Percentiles rank a stretch among this genome's conserved stretches.
phyloP scores from a whole-genome alignment of 83 land plant genomes.

The Picea mariana region DNA sequence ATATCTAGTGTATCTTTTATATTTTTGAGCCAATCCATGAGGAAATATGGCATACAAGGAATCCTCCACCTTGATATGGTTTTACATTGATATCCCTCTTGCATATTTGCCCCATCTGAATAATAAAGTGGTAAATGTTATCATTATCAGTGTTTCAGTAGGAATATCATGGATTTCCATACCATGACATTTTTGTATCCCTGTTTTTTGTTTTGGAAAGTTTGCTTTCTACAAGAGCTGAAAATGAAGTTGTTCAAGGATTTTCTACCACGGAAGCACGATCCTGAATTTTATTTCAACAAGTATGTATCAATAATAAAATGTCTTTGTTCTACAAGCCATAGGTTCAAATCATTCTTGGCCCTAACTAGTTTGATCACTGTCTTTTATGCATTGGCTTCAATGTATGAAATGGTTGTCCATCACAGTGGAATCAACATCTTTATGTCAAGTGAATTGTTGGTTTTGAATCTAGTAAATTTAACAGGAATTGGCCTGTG shows the following conservation, averaged over 20 bases:
- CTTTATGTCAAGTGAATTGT: constrained; percentile 13
- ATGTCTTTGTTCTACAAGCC: constrained; percentile 18
- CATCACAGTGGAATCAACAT: neutral
- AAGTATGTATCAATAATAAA: constrained; percentile 10
- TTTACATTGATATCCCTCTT: constrained; percentile 21
- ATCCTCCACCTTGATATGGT: constrained; percentile 38
- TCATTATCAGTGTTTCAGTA: neutral
- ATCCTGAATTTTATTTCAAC: constrained; percentile 5
- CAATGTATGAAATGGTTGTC: constrained; percentile 19
- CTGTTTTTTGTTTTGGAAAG: constrained; percentile 18
- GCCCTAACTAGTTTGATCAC: constrained; percentile 16
- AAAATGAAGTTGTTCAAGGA: constrained; percentile 19
- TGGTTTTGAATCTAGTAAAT: no score
- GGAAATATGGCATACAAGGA: constrained; percentile 35
- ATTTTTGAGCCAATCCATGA: constrained; percentile 29
- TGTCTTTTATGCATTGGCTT: constrained; percentile 16
- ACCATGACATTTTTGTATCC: constrained; percentile 21
- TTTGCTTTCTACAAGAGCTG: constrained; percentile 16
- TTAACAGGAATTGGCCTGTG: no score
- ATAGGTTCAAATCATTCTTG: constrained; percentile 15
- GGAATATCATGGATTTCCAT: constrained; percentile 21
- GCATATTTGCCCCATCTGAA: constrained; percentile 26
- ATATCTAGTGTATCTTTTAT: constrained; percentile 23
- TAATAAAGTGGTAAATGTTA: neutral
- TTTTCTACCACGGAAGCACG: neutral